A percentile compares a stretch with the other conserved stretches of the same genome.
phyloP scores from a whole-genome alignment of 2,329 filamentous ascomycete genomes.

The Macrophomina tecta region DNA sequence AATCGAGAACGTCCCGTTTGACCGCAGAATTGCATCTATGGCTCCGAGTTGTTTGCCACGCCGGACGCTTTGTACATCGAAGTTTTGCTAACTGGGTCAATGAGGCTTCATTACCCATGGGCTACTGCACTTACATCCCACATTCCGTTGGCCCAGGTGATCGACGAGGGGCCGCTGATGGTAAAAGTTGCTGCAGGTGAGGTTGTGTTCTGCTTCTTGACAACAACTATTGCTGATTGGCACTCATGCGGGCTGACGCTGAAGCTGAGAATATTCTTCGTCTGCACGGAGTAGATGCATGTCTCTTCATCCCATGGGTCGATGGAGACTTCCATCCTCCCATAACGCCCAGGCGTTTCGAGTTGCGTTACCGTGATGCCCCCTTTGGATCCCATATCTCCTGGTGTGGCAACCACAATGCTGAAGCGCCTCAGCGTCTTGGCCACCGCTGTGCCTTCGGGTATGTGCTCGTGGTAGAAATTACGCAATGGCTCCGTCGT shows the following conservation, averaged over 20 bases:
- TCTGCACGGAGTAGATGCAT: conserved; percentile 36
- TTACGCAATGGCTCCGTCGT: conserved; percentile 55
- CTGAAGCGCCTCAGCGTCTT: conserved; percentile 48
- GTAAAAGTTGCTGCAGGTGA: conserved; percentile 2
- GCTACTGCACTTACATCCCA: background rate
- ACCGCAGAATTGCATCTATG: conserved; percentile 61
- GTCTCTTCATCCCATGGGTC: conserved; percentile 23
- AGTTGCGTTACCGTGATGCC: conserved; percentile 59
- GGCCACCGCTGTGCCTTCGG: conserved; percentile 30
- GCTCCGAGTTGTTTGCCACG: conserved; percentile 58
- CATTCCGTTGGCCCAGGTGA: background rate
- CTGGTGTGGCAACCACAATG: conserved; percentile 58
- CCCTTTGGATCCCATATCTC: conserved; percentile 58
- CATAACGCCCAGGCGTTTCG: conserved; percentile 57
- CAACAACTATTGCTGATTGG: conserved; percentile 1
- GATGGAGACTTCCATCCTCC: conserved; percentile 51
- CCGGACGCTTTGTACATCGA: conserved; percentile 35
- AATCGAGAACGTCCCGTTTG: conserved; percentile 54
- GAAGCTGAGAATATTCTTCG: conserved; percentile 42
- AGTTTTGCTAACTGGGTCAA: background rate
- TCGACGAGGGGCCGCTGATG: background rate
- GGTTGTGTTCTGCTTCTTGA: background rate
- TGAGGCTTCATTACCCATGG: conserved; percentile 28
- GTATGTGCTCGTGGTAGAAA: conserved; percentile 54
- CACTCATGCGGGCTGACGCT: conserved; percentile 35